A percentile compares a stretch with the other conserved stretches of the same genome.
Conservation (phyloP, 768 basidiomycete species). For the Chlorophyllum brunneum region DNA sequence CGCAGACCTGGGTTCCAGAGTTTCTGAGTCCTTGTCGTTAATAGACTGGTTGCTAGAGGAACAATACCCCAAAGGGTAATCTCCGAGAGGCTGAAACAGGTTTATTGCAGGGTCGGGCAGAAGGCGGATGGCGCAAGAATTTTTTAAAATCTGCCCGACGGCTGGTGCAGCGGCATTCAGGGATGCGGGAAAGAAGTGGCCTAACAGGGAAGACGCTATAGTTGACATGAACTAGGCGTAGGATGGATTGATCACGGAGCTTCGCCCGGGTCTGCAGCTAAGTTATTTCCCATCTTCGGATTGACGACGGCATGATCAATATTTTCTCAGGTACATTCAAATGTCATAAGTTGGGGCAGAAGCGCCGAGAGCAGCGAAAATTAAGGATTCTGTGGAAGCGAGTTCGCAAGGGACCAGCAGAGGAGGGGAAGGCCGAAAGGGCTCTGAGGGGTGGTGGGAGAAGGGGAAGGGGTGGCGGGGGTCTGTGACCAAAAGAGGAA, state of each 20-base stretch:
- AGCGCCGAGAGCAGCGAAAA: not conserved
- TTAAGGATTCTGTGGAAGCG: not conserved
- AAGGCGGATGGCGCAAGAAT: slow-evolving; percentile 2
- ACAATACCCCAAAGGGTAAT: slow-evolving; percentile 2
- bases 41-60: slow-evolving; percentile 7
- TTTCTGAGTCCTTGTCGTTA: slow-evolving; percentile 2
- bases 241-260: slow-evolving; percentile 6
- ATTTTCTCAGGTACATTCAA: slow-evolving; percentile 9
- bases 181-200: slow-evolving; percentile 6
- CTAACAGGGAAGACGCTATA: slow-evolving; percentile 3
- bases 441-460: not conserved
- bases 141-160: too few species aligned
- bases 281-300: not conserved
- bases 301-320: slow-evolving; percentile 1
- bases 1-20: not conserved
- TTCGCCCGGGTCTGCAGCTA: not conserved
- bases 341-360: not conserved
- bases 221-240: slow-evolving; percentile 6
- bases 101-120: not conserved
- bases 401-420: too few species aligned
- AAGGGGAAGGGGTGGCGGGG: slow-evolving; percentile 13
- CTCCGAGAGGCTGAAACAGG: slow-evolving; percentile 7
- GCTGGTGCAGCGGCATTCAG: too few species aligned
- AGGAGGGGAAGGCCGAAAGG: not conserved
- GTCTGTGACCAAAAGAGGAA: slow-evolving; percentile 23